These are phyloP conservation scores for Fusarium lateritium DNA, from an alignment of 2,329 filamentous ascomycete species.

Conservation along the genomic window DNA sequence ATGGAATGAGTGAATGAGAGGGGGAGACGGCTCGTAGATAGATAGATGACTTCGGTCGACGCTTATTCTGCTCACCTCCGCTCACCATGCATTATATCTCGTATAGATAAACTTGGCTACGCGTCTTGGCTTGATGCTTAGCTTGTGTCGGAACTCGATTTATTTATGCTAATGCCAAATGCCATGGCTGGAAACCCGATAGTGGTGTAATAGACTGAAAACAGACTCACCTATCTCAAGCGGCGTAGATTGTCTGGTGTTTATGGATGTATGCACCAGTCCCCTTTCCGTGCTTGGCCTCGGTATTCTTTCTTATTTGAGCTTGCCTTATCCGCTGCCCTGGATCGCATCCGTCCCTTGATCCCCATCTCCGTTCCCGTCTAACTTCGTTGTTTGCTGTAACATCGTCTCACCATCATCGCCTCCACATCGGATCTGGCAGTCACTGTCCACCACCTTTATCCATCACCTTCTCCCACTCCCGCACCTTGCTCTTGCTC, in stretches of 20 bases:
- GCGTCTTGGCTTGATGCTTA: slow-evolving; percentile 31
- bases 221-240: slow-evolving; percentile 3
- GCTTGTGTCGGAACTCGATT: slow-evolving; percentile 26
- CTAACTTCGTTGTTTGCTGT: slow-evolving; percentile 14
- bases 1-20: slow-evolving; percentile 9
- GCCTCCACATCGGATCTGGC: slow-evolving; percentile 21
- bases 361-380: slow-evolving; percentile 25
- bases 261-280: slow-evolving; percentile 26
- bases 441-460: slow-evolving; percentile 18
- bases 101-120: slow-evolving; percentile 14
- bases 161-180: slow-evolving; percentile 37
- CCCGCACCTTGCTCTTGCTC: background rate
- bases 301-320: slow-evolving; percentile 44
- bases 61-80: background rate
- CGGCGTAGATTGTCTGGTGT: slow-evolving; percentile 23
- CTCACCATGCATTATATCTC: background rate
- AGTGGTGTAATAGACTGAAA: slow-evolving; percentile 40
- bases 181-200: slow-evolving; percentile 27
- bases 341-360: slow-evolving; percentile 30
- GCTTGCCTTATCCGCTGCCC: slow-evolving; percentile 29
- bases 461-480: slow-evolving; percentile 15
- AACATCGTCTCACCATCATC: slow-evolving; percentile 14
- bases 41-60: background rate
- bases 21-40: background rate
- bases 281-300: slow-evolving; percentile 29